These are phyloP conservation scores for Tylopilus sp. DNA, from an alignment of 1,284 basidiomycete species.

Conservation along the genomic window DNA sequence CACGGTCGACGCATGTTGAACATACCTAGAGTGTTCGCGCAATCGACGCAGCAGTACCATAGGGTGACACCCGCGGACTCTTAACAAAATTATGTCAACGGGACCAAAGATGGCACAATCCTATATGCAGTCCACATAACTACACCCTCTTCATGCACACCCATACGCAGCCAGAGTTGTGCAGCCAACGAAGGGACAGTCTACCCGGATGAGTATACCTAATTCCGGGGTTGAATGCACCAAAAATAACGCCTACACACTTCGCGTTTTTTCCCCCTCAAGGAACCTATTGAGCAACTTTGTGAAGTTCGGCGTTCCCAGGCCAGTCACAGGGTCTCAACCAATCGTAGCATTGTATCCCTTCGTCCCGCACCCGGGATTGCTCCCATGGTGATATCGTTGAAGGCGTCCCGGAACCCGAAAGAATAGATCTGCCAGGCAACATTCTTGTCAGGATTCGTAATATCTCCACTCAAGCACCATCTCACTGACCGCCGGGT, in stretches of 20 bases:
- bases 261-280: background rate
- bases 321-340: constrained; percentile 38
- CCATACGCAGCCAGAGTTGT: too few relatives aligned
- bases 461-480: too few relatives aligned
- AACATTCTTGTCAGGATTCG: background rate
- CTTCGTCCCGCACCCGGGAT: constrained; percentile 37
- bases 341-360: constrained; percentile 35
- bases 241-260: background rate
- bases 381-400: constrained; percentile 42
- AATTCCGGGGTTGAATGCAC: too few relatives aligned
- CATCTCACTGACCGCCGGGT: constrained; percentile 24
- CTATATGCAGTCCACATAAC: too few relatives aligned
- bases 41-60: too few relatives aligned
- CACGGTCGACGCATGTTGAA: too few relatives aligned
- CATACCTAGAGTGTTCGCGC: background rate
- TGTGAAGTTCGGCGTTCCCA: constrained; percentile 32
- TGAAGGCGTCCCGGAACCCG: constrained; percentile 25
- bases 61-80: too few relatives aligned
- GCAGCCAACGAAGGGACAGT: too few relatives aligned
- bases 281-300: constrained; percentile 9
- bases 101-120: too few relatives aligned
- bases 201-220: background rate
- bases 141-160: too few relatives aligned
- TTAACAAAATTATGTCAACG: too few relatives aligned
- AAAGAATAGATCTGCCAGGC: constrained; percentile 21